Evolutionary conservation across 768 basidiomycete species (phyloP).

Genomic region (Rhodotorula taiwanensis): DNA sequence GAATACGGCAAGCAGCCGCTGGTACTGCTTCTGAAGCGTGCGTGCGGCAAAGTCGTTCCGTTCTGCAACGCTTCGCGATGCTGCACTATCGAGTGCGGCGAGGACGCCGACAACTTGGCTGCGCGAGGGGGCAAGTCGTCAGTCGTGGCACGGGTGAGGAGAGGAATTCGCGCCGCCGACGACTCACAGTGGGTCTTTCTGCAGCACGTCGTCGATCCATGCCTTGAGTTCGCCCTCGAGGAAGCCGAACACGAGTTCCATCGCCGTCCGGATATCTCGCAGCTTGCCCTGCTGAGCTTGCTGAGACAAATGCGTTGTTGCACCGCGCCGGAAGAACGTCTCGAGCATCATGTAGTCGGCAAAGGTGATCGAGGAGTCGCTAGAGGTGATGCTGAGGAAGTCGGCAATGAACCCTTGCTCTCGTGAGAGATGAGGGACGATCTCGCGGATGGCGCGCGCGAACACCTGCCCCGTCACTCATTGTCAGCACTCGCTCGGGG

Average conservation of each 20-base stretch:
- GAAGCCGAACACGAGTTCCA: slow-evolving; percentile 95
- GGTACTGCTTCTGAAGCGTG: slow-evolving; percentile 74
- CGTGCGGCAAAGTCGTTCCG: slow-evolving; percentile 66
- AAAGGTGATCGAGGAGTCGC: slow-evolving; percentile 64
- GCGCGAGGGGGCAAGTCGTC: background rate
- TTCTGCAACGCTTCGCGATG: slow-evolving; percentile 69
- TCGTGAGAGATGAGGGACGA: slow-evolving; percentile 64
- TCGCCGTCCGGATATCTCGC: slow-evolving; percentile 60
- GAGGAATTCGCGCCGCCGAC: too few relatives aligned
- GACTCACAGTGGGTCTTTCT: slow-evolving; percentile 67
- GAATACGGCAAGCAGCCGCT: slow-evolving; percentile 52
- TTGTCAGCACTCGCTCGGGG: too few relatives aligned
- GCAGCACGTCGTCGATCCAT: slow-evolving; percentile 74
- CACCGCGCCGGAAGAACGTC: slow-evolving; percentile 87
- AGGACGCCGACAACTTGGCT: slow-evolving; percentile 83
- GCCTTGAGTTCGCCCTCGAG: slow-evolving; percentile 69
- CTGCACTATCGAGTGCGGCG: slow-evolving; percentile 66
- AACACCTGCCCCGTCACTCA: slow-evolving; percentile 60
- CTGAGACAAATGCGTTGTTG: slow-evolving; percentile 56
- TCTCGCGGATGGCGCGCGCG: slow-evolving; percentile 63
- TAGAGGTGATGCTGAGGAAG: slow-evolving; percentile 85
- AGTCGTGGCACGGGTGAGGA: background rate
- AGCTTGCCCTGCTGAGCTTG: slow-evolving; percentile 51
- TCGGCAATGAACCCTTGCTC: slow-evolving; percentile 85
- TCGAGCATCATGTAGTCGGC: slow-evolving; percentile 93